Evolutionary conservation across 2,329 filamentous ascomycete genomes (phyloP).

Genomic region (Setomelanomma holmii): DNA sequence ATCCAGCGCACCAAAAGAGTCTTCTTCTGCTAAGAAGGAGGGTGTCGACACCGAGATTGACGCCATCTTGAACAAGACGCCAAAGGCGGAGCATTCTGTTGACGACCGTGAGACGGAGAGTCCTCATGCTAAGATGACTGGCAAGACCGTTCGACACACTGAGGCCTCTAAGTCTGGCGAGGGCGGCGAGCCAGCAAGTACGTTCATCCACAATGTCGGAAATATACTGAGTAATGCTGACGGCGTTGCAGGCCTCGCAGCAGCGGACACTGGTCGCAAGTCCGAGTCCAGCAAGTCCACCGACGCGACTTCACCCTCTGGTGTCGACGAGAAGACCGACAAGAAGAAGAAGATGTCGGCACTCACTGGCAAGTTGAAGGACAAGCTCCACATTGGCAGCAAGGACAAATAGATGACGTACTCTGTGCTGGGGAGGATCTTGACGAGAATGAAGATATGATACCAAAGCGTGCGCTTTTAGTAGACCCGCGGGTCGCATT

Average conservation of each 20-base stretch:
- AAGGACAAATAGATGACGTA: conserved; percentile 35
- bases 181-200: conserved; percentile 62
- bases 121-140: conserved; percentile 6
- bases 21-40: conserved; percentile 6
- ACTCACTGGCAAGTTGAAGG: conserved; percentile 67
- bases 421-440: neutral
- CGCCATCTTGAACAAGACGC: neutral
- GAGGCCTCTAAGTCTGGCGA: conserved; percentile 71
- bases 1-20: neutral
- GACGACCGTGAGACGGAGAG: conserved; percentile 48
- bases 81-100: conserved; percentile 23
- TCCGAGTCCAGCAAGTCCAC: conserved; percentile 28
- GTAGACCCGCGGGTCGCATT: conserved; percentile 3
- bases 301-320: conserved; percentile 22
- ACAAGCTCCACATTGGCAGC: conserved; percentile 66
- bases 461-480: conserved; percentile 28
- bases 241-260: conserved; percentile 57
- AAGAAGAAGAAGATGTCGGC: conserved; percentile 65
- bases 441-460: conserved; percentile 25
- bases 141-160: conserved; percentile 42
- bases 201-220: conserved; percentile 30
- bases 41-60: neutral
- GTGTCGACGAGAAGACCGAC: conserved; percentile 32
- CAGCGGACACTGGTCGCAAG: conserved; percentile 59
- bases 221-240: conserved; percentile 42